Conservation (phyloP, 2,329 filamentous ascomycete species). For the Cercospora beticola region DNA sequence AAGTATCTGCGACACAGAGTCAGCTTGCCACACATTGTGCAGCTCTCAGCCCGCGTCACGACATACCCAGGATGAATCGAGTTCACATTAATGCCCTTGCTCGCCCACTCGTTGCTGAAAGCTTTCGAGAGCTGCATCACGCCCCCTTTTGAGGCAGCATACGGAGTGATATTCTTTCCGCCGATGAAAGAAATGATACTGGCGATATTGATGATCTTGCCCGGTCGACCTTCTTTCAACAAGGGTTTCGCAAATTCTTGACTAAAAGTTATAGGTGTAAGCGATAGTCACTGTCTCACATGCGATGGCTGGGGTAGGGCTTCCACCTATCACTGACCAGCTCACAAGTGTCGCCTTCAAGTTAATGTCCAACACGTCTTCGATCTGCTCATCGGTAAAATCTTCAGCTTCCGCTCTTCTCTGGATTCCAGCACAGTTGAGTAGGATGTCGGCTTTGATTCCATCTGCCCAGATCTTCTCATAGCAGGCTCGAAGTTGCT, state of each 20-base stretch:
- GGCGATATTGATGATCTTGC: conserved; percentile 34
- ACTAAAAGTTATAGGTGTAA: background rate
- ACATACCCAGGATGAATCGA: conserved; percentile 71
- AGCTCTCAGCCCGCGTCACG: background rate
- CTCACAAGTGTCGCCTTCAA: conserved; percentile 30
- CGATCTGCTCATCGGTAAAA: conserved; percentile 35
- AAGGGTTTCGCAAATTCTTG: conserved; percentile 31
- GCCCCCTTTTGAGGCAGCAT: conserved; percentile 80
- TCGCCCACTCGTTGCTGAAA: conserved; percentile 79
- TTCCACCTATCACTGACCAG: background rate
- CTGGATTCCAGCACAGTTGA: conserved; percentile 36
- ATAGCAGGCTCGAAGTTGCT: conserved; percentile 19
- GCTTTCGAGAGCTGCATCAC: conserved; percentile 81
- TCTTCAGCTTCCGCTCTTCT: conserved; percentile 31
- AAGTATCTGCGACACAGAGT: conserved; percentile 33
- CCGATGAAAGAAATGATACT: conserved; percentile 30
- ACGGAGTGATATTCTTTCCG: conserved; percentile 74
- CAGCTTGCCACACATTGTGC: conserved; percentile 40
- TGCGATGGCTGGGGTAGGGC: too few relatives aligned
- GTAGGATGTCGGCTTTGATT: conserved; percentile 30
- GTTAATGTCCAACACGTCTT: conserved; percentile 32
- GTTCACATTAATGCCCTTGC: conserved; percentile 75
- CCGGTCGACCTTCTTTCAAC: conserved; percentile 24
- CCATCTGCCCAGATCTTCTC: conserved; percentile 29
- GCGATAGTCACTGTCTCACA: too few relatives aligned